Percentiles rank a stretch among this genome's conserved stretches.
Evolutionary conservation across 495 filamentous ascomycete genomes (phyloP).

Genomic region (Parmelia sp.): DNA sequence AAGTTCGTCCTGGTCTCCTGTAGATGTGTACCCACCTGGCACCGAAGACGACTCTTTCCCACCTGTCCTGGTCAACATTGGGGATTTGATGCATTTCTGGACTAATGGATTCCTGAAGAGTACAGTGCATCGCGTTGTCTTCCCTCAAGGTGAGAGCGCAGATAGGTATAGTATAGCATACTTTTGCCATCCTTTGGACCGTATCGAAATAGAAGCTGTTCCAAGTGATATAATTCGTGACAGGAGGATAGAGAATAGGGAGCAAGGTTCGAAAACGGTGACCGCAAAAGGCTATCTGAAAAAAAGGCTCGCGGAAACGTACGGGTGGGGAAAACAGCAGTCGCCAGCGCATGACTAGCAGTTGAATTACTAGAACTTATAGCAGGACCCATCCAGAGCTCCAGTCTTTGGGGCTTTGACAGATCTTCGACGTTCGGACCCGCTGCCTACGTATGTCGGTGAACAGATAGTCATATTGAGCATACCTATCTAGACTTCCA

Average conservation of each 20-base stretch:
- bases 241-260: conserved; percentile 33
- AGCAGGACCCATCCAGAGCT: neutral
- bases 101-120: conserved; percentile 76
- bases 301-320: conserved; percentile 67
- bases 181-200: conserved; percentile 80
- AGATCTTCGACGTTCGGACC: neutral
- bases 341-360: neutral
- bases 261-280: conserved; percentile 52
- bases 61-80: conserved; percentile 88
- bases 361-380: too few relatives aligned
- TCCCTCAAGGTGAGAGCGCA: conserved; percentile 50
- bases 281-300: conserved; percentile 82
- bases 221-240: conserved; percentile 57
- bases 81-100: conserved; percentile 87
- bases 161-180: conserved; percentile 87
- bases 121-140: conserved; percentile 86
- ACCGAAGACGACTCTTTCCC: conserved; percentile 51
- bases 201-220: conserved; percentile 62
- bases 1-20: conserved; percentile 40
- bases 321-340: conserved; percentile 44
- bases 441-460: neutral
- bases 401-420: neutral
- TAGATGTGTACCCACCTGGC: conserved; percentile 38
- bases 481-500: neutral
- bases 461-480: neutral